Evolutionary conservation across 192 early-diverging fungal genomes (phyloP), one percentile per base, ranked within the genome.

Genomic region (Coemansia sp.): DNA sequence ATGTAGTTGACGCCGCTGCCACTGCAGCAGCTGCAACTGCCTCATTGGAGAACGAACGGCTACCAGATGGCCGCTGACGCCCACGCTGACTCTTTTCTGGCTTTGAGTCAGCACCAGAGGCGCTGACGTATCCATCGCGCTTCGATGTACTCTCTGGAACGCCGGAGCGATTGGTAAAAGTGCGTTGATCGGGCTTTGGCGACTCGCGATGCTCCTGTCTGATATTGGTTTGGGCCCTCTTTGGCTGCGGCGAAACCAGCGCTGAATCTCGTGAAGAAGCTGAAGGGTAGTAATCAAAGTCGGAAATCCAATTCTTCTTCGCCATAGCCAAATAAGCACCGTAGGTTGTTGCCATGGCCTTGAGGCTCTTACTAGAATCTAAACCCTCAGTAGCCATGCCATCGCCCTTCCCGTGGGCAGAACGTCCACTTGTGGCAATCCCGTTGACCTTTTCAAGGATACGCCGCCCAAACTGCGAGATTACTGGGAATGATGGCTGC

Each of bases 331-430:
- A 43, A 12, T 68, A 68, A 0, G 73, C 66, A 20, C 73, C 55
- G 26, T 81, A 81, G 25, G 78, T 75, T 6, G 66, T 67, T 5
- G 78, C 78, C 63, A 81, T 59, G 45, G 75, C 78, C 67, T 75
- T 81, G 33, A 81, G 63, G 43, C 72, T 75, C 43, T 75, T 81
- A 69, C 65, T 70, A 15, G 68, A 71, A 9, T 74, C 77, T 0
- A 28, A 33, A 12, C 35, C 12, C 4, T 58, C 62, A 7, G 61
- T 30, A 20, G 57, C 49, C 16, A 40, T 37, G 18, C 29, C 63
- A 31, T 59, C 61, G n/a, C 21, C 39, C 29, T 58, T 53, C 40
- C 37, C 28, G 42, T 15, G 29, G 4, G 7, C 40, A 33, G 37
- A 43, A 7, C 58, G 26, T 7, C 64, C 58, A 18, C 28, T 34